Evolutionary conservation across 2,329 filamentous ascomycete genomes (phyloP).

Genomic region (Fusarium sp.): DNA sequence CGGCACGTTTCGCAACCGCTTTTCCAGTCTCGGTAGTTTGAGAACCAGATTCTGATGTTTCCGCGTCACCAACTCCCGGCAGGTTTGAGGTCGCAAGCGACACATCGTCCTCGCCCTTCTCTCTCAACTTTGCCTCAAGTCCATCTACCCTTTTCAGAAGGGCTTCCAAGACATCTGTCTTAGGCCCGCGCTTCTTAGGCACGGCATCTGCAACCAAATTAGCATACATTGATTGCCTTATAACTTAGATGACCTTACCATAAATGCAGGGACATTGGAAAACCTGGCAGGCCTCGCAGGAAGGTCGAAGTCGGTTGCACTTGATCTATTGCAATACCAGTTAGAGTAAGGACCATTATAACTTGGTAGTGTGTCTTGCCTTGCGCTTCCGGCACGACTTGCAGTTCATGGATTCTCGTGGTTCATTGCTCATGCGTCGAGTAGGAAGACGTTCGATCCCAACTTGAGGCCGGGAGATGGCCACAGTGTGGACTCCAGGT

Average conservation of each 20-base stretch:
- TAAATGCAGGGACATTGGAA: slow-evolving; percentile 91
- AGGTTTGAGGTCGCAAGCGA: slow-evolving; percentile 41
- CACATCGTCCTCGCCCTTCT: slow-evolving; percentile 63
- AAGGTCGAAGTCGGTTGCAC: slow-evolving; percentile 85
- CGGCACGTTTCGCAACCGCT: slow-evolving; percentile 55
- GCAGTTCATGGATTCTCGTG: slow-evolving; percentile 93
- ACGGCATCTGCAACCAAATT: slow-evolving; percentile 73
- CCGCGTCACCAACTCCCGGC: slow-evolving; percentile 33
- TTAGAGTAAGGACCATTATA: slow-evolving; percentile 15
- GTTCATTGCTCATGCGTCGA: slow-evolving; percentile 77
- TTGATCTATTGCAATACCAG: slow-evolving; percentile 74
- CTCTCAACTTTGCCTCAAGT: slow-evolving; percentile 81
- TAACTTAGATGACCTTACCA: slow-evolving; percentile 62
- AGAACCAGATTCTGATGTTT: slow-evolving; percentile 43
- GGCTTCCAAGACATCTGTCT: slow-evolving; percentile 89
- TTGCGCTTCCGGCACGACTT: slow-evolving; percentile 94
- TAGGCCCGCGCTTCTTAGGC: slow-evolving; percentile 89
- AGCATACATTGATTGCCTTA: background rate
- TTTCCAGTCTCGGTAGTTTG: slow-evolving; percentile 46
- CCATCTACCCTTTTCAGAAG: slow-evolving; percentile 87
- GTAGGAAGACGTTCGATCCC: slow-evolving; percentile 83
- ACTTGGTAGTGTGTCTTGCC: slow-evolving; percentile 60
- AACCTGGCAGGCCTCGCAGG: slow-evolving; percentile 88
- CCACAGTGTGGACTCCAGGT: slow-evolving; percentile 59
- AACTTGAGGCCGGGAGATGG: slow-evolving; percentile 80